Evolutionary conservation across 129 eudicot species (phyloP).

Genomic region (Ambrosia artemisiifolia): DNA sequence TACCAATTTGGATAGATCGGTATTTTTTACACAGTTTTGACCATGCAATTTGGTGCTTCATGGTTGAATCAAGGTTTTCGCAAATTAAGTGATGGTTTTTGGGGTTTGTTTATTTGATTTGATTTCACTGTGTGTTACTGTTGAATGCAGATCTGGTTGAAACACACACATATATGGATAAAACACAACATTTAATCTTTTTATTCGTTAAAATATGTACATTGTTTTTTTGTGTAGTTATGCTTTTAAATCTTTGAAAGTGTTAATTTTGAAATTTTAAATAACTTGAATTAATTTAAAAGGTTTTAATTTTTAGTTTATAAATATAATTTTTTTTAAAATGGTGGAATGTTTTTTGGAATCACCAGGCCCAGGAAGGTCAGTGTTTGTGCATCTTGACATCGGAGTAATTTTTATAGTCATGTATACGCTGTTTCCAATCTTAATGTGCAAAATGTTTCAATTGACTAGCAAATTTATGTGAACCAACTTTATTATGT

Average conservation of each 20-base stretch:
- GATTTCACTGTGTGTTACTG: no score
- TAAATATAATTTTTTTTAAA: neutral
- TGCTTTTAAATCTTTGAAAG: neutral
- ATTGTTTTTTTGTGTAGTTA: neutral
- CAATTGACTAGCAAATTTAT: constrained; percentile 1
- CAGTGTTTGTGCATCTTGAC: neutral
- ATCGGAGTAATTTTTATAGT: neutral
- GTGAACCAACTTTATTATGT: neutral
- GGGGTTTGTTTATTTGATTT: no score
- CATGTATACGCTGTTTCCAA: constrained; percentile 3
- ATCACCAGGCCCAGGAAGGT: neutral
- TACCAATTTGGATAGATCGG: no score
- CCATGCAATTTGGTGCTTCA: no score
- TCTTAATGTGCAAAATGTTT: neutral
- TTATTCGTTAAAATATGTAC: no score
- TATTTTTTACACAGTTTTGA: no score
- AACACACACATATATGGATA: no score
- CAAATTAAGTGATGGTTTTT: no score
- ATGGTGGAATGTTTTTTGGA: neutral
- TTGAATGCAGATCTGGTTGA: no score
- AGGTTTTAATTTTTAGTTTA: neutral
- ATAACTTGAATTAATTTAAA: neutral
- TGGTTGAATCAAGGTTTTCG: no score
- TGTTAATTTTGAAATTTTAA: neutral
- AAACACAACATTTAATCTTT: no score